These are phyloP conservation scores for Cryphonectria parasitica DNA, from an alignment of 2,329 filamentous ascomycete genomes.

Conservation along the genomic window DNA sequence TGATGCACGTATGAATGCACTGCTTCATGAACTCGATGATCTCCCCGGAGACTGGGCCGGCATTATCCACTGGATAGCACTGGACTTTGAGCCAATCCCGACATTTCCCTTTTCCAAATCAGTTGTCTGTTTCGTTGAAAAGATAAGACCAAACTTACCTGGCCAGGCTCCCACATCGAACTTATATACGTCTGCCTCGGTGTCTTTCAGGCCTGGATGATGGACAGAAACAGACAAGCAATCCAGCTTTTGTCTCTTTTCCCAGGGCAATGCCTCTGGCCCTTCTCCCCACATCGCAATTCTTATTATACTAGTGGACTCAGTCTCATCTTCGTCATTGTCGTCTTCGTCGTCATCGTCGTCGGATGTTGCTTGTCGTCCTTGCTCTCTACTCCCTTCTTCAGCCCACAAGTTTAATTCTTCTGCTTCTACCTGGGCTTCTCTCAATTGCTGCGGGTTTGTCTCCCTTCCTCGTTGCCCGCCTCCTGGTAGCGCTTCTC, in stretches of 20 bases:
- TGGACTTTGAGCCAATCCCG: neutral
- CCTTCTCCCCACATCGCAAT: too few relatives aligned
- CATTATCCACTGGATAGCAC: neutral
- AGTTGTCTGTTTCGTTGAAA: neutral
- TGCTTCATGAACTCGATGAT: neutral
- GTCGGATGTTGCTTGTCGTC: too few relatives aligned
- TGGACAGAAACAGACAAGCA: neutral
- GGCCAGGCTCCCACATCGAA: neutral
- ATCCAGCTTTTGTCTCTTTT: neutral
- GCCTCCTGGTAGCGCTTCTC: too few relatives aligned
- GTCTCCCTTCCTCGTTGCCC: too few relatives aligned
- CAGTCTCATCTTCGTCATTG: too few relatives aligned
- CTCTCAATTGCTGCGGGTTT: too few relatives aligned
- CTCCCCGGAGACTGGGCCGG: neutral
- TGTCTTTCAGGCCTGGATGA: neutral
- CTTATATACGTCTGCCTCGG: neutral
- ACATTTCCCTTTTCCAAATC: neutral
- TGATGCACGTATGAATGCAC: neutral
- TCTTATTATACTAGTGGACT: too few relatives aligned
- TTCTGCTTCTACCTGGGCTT: too few relatives aligned
- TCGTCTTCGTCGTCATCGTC: too few relatives aligned
- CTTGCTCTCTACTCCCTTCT: too few relatives aligned
- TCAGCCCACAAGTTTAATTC: too few relatives aligned
- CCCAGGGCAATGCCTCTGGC: neutral
- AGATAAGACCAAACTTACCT: neutral